Evolutionary conservation across 2,329 filamentous ascomycete species (phyloP).

Genomic region (Verticillium klebahnii): DNA sequence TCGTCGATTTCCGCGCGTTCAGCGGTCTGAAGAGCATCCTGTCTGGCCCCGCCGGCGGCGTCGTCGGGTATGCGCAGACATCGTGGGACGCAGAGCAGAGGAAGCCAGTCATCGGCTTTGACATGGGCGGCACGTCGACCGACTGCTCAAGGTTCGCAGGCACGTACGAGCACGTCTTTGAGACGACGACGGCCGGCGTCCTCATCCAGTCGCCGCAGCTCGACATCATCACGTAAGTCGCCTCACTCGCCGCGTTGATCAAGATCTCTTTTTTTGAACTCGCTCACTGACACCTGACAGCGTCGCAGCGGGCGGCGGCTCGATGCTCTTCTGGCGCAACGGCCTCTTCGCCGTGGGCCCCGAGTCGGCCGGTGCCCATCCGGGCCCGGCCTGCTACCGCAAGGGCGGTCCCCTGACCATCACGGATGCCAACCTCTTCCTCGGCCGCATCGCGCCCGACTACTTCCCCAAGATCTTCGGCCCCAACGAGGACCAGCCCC

Average conservation of each 20-base stretch:
- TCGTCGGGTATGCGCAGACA: slow-evolving; percentile 71
- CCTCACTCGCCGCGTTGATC: neutral
- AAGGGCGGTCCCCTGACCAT: slow-evolving; percentile 68
- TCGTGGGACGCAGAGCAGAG: slow-evolving; percentile 64
- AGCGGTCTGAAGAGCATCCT: slow-evolving; percentile 66
- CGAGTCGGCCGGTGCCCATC: slow-evolving; percentile 65
- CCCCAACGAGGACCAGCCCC: slow-evolving; percentile 56
- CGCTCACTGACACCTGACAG: slow-evolving; percentile 45
- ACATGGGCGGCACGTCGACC: slow-evolving; percentile 72
- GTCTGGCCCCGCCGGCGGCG: slow-evolving; percentile 71
- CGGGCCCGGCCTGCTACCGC: slow-evolving; percentile 69
- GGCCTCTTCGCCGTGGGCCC: slow-evolving; percentile 70
- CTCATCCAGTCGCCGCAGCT: slow-evolving; percentile 75
- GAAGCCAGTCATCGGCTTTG: slow-evolving; percentile 71
- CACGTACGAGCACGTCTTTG: slow-evolving; percentile 48
- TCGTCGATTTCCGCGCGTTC: slow-evolving; percentile 56
- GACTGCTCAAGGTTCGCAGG: slow-evolving; percentile 65
- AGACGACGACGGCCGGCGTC: slow-evolving; percentile 73
- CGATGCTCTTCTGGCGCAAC: slow-evolving; percentile 64
- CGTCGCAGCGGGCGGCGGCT: slow-evolving; percentile 72
- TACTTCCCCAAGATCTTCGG: slow-evolving; percentile 73
- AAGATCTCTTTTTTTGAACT: neutral
- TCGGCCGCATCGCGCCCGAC: slow-evolving; percentile 55
- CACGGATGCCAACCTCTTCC: slow-evolving; percentile 67
- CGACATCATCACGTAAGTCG: slow-evolving; percentile 64